phyloP scores from a whole-genome alignment of 805 yeast genomes.

The Priceomyces medius region DNA sequence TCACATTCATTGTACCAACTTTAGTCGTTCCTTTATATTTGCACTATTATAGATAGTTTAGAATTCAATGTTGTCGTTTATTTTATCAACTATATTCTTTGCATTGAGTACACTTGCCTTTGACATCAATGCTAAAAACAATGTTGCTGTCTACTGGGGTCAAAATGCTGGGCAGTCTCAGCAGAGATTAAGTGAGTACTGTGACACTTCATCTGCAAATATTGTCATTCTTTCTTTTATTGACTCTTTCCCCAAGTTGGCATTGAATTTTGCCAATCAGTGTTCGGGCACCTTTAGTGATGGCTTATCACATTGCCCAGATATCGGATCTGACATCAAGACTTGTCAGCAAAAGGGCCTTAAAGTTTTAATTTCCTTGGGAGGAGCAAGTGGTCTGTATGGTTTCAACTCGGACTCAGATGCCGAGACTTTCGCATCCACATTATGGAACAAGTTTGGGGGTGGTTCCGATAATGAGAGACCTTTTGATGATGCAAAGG shows the following conservation, averaged over 20 bases:
- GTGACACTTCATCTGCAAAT: constrained; percentile 68
- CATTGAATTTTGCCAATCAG: constrained; percentile 49
- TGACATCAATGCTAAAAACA: constrained; percentile 18
- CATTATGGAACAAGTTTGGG: constrained; percentile 42
- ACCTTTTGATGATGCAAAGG: constrained; percentile 69
- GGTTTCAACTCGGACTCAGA: constrained; percentile 39
- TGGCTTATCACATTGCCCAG: constrained; percentile 43
- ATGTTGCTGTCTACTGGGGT: constrained; percentile 32
- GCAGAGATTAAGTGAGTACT: constrained; percentile 47
- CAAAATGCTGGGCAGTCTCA: constrained; percentile 34
- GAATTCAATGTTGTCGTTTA: background rate
- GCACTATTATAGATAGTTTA: background rate
- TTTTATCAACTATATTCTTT: background rate
- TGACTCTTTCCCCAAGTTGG: constrained; percentile 50
- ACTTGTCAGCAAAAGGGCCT: constrained; percentile 80
- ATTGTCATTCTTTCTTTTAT: constrained; percentile 72
- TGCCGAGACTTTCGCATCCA: constrained; percentile 55
- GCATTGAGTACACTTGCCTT: constrained; percentile 10
- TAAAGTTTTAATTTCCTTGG: constrained; percentile 72
- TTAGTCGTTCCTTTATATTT: constrained; percentile 1
- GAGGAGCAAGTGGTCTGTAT: constrained; percentile 46
- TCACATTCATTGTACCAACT: constrained; percentile 3
- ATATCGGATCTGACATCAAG: constrained; percentile 58
- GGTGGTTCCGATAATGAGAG: constrained; percentile 35
- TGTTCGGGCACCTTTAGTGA: constrained; percentile 40